These are phyloP conservation scores for Sanghuangporus baumii DNA, from an alignment of 1,284 basidiomycete genomes.

Conservation along the genomic window DNA sequence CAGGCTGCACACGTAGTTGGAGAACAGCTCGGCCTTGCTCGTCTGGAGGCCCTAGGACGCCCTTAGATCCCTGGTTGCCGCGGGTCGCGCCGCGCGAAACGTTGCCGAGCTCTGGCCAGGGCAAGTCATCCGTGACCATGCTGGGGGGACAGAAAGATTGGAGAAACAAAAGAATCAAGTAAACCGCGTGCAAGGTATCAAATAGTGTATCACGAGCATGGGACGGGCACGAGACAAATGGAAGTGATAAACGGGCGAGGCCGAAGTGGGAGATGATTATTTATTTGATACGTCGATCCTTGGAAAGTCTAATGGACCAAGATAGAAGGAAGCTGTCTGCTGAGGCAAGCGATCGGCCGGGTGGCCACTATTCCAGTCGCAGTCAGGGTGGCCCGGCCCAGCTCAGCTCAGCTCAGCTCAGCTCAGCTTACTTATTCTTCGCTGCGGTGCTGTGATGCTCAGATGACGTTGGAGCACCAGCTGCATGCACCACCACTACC, in stretches of 20 bases:
- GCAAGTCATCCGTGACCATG: constrained; percentile 55
- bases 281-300: background rate
- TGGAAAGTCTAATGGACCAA: background rate
- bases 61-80: constrained; percentile 79
- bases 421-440: too few species aligned
- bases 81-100: constrained; percentile 76
- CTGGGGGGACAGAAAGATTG: background rate
- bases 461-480: constrained; percentile 1
- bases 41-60: constrained; percentile 62
- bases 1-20: constrained; percentile 73
- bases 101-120: constrained; percentile 78
- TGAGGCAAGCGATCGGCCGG: background rate
- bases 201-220: background rate
- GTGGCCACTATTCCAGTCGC: background rate
- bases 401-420: too few species aligned
- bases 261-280: background rate
- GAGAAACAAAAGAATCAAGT: background rate
- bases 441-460: background rate
- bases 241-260: background rate
- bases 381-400: background rate
- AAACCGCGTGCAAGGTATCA: background rate
- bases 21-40: constrained; percentile 62
- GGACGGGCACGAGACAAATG: background rate
- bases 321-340: background rate
- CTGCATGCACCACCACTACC: background rate